Evolutionary conservation across 495 filamentous ascomycete genomes (phyloP), one percentile per base, ranked within the genome.

Genomic region (Penicilliopsis zonata): DNA sequence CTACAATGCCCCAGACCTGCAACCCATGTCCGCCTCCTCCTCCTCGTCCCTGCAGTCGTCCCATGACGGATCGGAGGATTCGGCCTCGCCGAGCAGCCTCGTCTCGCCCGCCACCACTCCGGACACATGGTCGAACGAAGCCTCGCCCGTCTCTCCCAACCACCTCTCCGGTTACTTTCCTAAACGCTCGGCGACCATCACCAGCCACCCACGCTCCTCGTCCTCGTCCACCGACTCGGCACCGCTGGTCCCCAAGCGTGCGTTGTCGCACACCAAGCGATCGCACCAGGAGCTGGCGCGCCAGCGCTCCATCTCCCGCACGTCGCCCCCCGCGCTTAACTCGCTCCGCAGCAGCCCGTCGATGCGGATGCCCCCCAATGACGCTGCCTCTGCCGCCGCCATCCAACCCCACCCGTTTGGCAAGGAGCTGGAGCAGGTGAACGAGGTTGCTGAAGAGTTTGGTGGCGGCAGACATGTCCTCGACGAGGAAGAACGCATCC

Each of bases 1-100:
- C 12, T 94, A 90, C 67, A 86, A 87, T 46, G 86, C 90, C 8
- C 92, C 90, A 16, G 78, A 86, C 50, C 69, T 85, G 41, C 69
- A 61, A 42, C 71, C 66, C 34, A 64, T 40, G 28, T 50, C 64
- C 37, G 55, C 63, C 17, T 58, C 69, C 0, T 67, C 72, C 1
- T 76, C 79, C 0, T 61, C 69, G 6, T 50, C 30, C 3, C 14
- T 69, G 32, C 55, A 52, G 19, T n/a, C n/a, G n/a, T 76, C 74
- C 15, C 60, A 57, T 21, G 69, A 76, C 40, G 77, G 81, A 30
- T 79, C 72, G 3, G 79, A 84, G 35, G 53, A 59, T 32, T 67
- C 72, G 13, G 57, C 67, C n/a, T 71, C 73, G 2, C 66, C 61
- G 22, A 65, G 63, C 41, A 57, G 70, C 57, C 41, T 72, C 65